phyloP scores from a whole-genome alignment of 164 flowering plant species.

The Saururus chinensis region DNA sequence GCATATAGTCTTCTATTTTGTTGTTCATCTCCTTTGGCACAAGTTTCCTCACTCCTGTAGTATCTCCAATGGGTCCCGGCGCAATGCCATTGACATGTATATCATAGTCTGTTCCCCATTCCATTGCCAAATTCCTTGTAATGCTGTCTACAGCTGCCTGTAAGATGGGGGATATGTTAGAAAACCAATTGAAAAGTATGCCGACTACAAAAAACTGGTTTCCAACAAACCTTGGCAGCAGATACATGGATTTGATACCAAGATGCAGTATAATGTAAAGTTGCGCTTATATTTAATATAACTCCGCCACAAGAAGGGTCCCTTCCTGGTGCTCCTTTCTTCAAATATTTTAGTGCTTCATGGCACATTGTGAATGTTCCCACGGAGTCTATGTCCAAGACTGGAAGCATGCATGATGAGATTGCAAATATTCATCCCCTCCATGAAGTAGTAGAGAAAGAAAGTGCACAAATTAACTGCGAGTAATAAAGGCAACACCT shows the following conservation, averaged over 20 bases:
- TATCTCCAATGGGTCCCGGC: constrained; percentile 78
- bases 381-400: constrained; percentile 75
- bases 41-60: constrained; percentile 68
- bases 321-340: constrained; percentile 76
- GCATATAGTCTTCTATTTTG: constrained; percentile 29
- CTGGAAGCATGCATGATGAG: not conserved
- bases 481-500: constrained; percentile 24
- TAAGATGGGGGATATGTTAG: not conserved
- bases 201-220: too few relatives aligned
- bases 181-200: not conserved
- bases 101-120: constrained; percentile 90
- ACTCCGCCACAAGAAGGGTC: constrained; percentile 47
- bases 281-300: constrained; percentile 85
- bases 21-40: constrained; percentile 48
- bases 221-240: constrained; percentile 75
- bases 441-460: too few relatives aligned
- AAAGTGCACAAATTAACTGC: too few relatives aligned
- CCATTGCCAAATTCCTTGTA: constrained; percentile 76
- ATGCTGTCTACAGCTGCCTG: constrained; percentile 84
- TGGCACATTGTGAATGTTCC: constrained; percentile 97
- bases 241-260: constrained; percentile 95
- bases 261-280: constrained; percentile 81
- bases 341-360: constrained; percentile 76
- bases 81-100: constrained; percentile 89
- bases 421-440: too few relatives aligned